phyloP scores from a whole-genome alignment of 2,329 filamentous ascomycete species.

The Lanzia echinophila region DNA sequence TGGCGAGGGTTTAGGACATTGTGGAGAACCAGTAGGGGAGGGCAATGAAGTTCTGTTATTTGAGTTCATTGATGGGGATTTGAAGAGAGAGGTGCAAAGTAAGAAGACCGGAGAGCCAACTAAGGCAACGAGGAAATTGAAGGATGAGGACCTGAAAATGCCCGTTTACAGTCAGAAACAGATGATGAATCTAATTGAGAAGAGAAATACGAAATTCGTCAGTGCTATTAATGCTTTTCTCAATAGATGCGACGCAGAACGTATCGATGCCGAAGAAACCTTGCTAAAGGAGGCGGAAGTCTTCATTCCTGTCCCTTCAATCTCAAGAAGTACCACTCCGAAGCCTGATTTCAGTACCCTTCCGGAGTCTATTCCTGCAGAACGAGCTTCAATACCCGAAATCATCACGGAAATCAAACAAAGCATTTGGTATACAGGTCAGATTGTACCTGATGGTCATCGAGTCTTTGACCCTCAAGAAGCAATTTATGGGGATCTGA shows the following conservation, averaged over 20 bases:
- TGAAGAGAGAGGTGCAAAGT: constrained; percentile 71
- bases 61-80: constrained; percentile 85
- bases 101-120: constrained; percentile 67
- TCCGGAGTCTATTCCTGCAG: constrained; percentile 68
- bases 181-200: constrained; percentile 82
- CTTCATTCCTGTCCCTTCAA: constrained; percentile 56
- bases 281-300: constrained; percentile 52
- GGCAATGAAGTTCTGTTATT: constrained; percentile 73
- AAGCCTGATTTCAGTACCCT: constrained; percentile 39
- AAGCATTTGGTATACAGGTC: constrained; percentile 80
- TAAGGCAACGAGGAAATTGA: constrained; percentile 59
- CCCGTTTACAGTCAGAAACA: constrained; percentile 90
- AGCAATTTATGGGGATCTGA: constrained; percentile 73
- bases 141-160: constrained; percentile 79
- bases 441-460: constrained; percentile 91
- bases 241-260: constrained; percentile 60
- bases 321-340: constrained; percentile 33
- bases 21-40: constrained; percentile 31
- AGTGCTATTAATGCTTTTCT: constrained; percentile 73
- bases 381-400: constrained; percentile 72
- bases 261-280: constrained; percentile 58
- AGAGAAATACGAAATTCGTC: constrained; percentile 76
- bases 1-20: constrained; percentile 34
- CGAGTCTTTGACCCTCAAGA: constrained; percentile 83
- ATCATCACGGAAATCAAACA: constrained; percentile 80